These are phyloP conservation scores for Aspergillus olivimuriae DNA, from an alignment of 495 filamentous ascomycete genomes.

Conservation along the genomic window DNA sequence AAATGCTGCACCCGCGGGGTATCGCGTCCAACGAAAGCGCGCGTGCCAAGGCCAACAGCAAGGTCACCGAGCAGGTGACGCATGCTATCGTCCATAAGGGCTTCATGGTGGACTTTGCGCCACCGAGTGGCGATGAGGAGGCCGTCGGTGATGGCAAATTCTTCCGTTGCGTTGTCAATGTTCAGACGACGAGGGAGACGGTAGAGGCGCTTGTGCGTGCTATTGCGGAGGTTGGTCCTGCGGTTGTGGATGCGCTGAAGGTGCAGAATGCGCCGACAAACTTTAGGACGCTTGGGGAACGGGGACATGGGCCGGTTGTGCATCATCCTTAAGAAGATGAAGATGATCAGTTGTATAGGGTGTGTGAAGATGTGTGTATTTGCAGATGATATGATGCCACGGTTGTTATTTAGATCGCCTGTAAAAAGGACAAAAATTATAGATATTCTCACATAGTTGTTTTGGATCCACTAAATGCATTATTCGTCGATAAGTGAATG, in stretches of 20 bases:
- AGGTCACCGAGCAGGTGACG: conserved; percentile 62
- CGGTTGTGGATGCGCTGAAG: conserved; percentile 34
- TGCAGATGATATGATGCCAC: no score
- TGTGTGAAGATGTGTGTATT: not conserved
- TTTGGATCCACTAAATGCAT: no score
- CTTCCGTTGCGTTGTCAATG: conserved; percentile 84
- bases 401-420: no score
- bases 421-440: no score
- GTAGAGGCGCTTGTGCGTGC: conserved; percentile 71
- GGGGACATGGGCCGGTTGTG: conserved; percentile 33
- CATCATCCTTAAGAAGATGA: conserved; percentile 14
- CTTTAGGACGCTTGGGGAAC: conserved; percentile 23
- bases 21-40: conserved; percentile 31
- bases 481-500: no score
- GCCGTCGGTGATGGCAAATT: conserved; percentile 63
- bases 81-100: conserved; percentile 60
- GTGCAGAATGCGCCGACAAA: conserved; percentile 5
- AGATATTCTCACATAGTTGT: not conserved
- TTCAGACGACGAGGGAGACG: conserved; percentile 62
- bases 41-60: conserved; percentile 56
- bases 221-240: conserved; percentile 59
- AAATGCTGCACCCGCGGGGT: conserved; percentile 35
- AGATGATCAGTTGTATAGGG: not conserved
- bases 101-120: conserved; percentile 94
- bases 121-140: conserved; percentile 48